Evolutionary conservation across 1,139 yeast genomes (phyloP), one percentile per base, ranked within the genome.

Genomic region (Kodamaea fungicola): DNA sequence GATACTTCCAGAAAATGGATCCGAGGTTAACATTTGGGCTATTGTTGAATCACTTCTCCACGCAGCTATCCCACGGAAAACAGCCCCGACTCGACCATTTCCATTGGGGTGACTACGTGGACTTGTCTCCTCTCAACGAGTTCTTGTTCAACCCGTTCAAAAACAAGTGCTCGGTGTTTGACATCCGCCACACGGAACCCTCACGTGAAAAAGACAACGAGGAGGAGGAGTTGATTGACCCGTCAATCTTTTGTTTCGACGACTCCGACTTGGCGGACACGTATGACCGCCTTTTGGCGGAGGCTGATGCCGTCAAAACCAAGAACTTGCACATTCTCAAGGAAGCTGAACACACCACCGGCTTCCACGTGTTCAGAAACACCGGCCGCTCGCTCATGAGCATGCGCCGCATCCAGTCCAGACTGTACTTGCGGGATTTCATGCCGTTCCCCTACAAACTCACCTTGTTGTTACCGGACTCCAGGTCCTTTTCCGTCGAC

Each of bases 361-460:
- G 74, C 1, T 71, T 71, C 45, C 76, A 71, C 46, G 57, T 73
- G 2, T 61, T 54, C 40, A 40, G 40, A 16, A 52, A 59, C 41
- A 50, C 67, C 2, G 71, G 68, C 8, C 53, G 74, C 31, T 53
- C 68, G 1, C 49, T 56, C 2, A 54, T 46, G 30, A 46, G 47
- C 2, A 38, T 53, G 22, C 59, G 69, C 32, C 47, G 56, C 1
- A 29, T 71, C 2, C 64, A 65, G 21, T 56, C 68, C 2, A 63
- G 60, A 41, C 65, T 75, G 10, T 72, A 58, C 44, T 49, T 74
- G 7, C 48, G 67, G 39, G 71, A 70, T 30, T 69, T 71, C 40
- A 74, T 74, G 64, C 64, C 67, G 2, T 49, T 62, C n/a, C 78
- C 80, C 4, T 40, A 52, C 10, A 55, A 69, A 0, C 34, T 73